Conservation (phyloP, 305 asterid genomes). For the Striga hermonthica region DNA sequence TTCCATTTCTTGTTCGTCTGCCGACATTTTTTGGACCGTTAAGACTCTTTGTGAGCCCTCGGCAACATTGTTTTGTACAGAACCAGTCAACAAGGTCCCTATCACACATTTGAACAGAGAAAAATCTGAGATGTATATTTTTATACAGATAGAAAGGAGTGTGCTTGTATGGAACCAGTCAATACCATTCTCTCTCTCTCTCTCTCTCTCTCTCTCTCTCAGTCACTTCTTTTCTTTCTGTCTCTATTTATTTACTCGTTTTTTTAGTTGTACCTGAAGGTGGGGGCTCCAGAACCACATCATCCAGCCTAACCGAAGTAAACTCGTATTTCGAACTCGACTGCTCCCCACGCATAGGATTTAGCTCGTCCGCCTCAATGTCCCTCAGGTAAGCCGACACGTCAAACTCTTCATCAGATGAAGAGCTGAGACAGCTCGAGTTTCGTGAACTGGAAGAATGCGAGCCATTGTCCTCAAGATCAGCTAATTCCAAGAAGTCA, state of each 20-base stretch:
- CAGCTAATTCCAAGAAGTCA: conserved; percentile 65
- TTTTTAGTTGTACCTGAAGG: conserved; percentile 42
- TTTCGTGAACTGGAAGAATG: conserved; percentile 59
- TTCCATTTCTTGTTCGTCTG: conserved; percentile 20
- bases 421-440: conserved; percentile 52
- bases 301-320: conserved; percentile 31
- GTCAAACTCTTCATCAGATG: conserved; percentile 59
- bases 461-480: conserved; percentile 47
- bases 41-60: conserved; percentile 27
- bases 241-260: too few species aligned
- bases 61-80: conserved; percentile 22
- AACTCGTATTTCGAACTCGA: conserved; percentile 36
- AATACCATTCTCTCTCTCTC: too few species aligned
- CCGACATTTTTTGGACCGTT: conserved; percentile 5
- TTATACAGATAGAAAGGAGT: neutral
- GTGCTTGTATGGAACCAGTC: neutral
- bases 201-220: too few species aligned
- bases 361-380: conserved; percentile 39
- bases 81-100: conserved; percentile 39
- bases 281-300: conserved; percentile 45
- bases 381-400: conserved; percentile 42
- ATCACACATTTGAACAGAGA: neutral
- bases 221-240: too few species aligned
- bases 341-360: conserved; percentile 25
- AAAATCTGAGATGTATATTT: neutral